Conservation (phyloP, 2,329 filamentous ascomycete genomes). For the Calycina marina region DNA sequence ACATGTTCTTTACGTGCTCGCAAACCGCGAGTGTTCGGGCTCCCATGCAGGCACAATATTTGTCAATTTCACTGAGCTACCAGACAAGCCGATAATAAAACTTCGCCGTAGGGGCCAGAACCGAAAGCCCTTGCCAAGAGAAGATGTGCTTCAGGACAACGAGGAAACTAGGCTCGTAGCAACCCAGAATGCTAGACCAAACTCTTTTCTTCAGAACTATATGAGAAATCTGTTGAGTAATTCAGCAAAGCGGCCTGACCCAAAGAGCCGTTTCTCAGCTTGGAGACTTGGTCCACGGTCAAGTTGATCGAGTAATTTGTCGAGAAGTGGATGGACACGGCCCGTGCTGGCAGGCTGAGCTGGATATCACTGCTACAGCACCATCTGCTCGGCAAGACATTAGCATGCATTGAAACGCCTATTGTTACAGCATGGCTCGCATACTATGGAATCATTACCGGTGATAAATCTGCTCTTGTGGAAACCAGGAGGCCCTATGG, state of each 20-base stretch:
- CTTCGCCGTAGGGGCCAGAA: background rate
- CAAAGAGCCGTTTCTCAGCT: too few relatives aligned
- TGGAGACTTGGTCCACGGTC: too few relatives aligned
- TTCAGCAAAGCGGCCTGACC: too few relatives aligned
- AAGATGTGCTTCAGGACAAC: too few relatives aligned
- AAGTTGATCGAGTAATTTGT: background rate
- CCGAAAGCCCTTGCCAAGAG: too few relatives aligned
- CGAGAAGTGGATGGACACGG: background rate
- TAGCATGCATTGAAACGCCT: background rate
- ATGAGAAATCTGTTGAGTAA: too few relatives aligned
- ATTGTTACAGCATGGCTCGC: background rate
- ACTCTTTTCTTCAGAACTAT: too few relatives aligned
- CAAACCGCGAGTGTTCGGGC: background rate
- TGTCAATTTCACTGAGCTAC: background rate
- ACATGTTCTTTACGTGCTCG: too few relatives aligned
- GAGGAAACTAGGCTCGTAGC: too few relatives aligned
- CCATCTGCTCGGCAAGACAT: background rate
- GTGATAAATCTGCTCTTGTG: background rate
- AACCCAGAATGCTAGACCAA: too few relatives aligned
- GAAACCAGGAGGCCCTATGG: background rate
- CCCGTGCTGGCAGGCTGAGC: background rate
- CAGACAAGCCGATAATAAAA: background rate
- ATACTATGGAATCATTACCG: background rate
- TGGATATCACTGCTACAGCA: background rate
- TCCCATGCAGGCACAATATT: background rate